Evolutionary conservation across 1,284 basidiomycete genomes (phyloP).

Genomic region (Dichomitus squalens): DNA sequence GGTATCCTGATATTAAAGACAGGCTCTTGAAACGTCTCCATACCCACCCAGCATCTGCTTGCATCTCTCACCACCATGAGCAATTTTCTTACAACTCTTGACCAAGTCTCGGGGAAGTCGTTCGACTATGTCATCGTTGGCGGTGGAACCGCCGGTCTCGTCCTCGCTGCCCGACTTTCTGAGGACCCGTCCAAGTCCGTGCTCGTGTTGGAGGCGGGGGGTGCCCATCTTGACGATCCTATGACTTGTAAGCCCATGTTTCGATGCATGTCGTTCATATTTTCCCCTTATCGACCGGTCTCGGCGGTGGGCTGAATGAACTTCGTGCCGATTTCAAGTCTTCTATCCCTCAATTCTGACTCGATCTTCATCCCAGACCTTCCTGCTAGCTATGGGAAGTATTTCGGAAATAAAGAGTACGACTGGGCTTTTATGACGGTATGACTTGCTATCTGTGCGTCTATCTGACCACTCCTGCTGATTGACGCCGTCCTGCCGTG

Average conservation of each 20-base stretch:
- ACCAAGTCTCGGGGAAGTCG: conserved; percentile 12
- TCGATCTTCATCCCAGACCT: conserved; percentile 1
- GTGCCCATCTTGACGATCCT: conserved; percentile 35
- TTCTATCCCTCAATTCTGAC: too few species aligned
- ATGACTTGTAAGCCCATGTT: conserved; percentile 19
- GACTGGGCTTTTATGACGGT: conserved; percentile 15
- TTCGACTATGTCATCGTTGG: conserved; percentile 29
- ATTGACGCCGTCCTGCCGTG: neutral
- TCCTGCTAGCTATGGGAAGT: conserved; percentile 10
- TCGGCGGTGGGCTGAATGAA: too few species aligned
- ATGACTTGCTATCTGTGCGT: neutral
- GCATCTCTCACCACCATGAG: neutral
- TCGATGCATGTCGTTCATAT: neutral
- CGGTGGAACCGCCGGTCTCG: conserved; percentile 28
- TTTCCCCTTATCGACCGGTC: neutral
- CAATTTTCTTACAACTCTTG: conserved; percentile 8
- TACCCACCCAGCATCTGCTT: neutral
- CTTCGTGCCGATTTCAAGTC: too few species aligned
- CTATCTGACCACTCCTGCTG: neutral
- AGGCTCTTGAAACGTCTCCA: too few species aligned
- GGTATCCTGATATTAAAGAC: too few species aligned
- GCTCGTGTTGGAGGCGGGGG: conserved; percentile 45
- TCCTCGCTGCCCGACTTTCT: conserved; percentile 29
- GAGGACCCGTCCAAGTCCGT: conserved; percentile 34
- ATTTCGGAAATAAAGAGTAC: conserved; percentile 8